A percentile compares a stretch with the other conserved stretches of the same genome.
phyloP scores from a whole-genome alignment of 2,329 filamentous ascomycete genomes.

The Aurifilum marmelostoma region DNA sequence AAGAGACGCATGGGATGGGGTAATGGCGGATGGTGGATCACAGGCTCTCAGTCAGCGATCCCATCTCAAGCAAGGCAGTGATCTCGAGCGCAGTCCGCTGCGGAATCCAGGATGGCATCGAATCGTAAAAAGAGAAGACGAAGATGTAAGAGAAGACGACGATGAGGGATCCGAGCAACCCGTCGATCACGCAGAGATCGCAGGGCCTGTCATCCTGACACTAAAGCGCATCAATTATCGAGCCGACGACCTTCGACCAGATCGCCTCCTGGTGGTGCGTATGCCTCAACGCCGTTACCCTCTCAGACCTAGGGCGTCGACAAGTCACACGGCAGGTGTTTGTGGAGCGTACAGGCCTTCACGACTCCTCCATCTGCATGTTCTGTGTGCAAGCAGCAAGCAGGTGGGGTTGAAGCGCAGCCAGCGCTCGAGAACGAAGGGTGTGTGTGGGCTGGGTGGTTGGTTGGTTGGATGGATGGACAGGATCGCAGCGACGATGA shows the following conservation, averaged over 20 bases:
- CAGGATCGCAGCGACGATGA: slow-evolving; percentile 4
- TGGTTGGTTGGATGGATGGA: not conserved
- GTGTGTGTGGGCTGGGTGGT: not conserved
- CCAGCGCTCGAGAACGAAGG: not conserved
- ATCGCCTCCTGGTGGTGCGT: not conserved
- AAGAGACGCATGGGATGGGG: not conserved
- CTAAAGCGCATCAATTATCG: not conserved
- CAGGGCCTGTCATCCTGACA: not conserved
- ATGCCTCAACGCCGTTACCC: not conserved
- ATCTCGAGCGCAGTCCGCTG: not conserved
- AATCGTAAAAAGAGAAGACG: not conserved
- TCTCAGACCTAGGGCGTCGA: slow-evolving; percentile 1
- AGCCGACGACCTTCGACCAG: not conserved
- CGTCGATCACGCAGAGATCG: not conserved
- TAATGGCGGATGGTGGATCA: not conserved
- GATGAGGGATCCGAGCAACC: not conserved
- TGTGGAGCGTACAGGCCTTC: slow-evolving; percentile 1
- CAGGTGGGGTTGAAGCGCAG: not conserved
- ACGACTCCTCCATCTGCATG: slow-evolving; percentile 6
- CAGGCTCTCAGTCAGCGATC: not conserved
- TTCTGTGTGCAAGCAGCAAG: not conserved
- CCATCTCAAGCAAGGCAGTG: not conserved
- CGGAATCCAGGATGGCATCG: not conserved
- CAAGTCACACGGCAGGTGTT: slow-evolving; percentile 3
- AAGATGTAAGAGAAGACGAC: not conserved